Evolutionary conservation across 2,329 filamentous ascomycete genomes (phyloP).

Genomic region (Periconia digitata): DNA sequence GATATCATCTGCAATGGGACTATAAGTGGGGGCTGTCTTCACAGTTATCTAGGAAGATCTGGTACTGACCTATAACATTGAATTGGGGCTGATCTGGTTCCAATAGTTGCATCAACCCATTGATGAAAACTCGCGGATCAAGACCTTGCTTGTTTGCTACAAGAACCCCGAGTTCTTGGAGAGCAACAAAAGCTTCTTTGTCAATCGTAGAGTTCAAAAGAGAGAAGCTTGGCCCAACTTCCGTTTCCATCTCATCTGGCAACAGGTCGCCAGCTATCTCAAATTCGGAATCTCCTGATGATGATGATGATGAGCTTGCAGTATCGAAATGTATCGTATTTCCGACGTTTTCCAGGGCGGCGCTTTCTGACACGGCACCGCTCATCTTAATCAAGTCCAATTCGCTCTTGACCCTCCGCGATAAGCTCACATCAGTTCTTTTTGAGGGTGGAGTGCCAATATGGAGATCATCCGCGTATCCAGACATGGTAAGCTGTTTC

Average conservation of each 20-base stretch:
- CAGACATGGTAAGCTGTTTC: slow-evolving; percentile 35
- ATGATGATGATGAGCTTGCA: too few species aligned
- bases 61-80: neutral
- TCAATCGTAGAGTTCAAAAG: slow-evolving; percentile 20
- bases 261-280: slow-evolving; percentile 35
- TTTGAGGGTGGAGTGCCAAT: slow-evolving; percentile 35
- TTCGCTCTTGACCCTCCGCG: slow-evolving; percentile 35
- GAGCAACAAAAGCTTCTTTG: slow-evolving; percentile 32
- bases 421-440: slow-evolving; percentile 16
- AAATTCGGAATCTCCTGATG: slow-evolving; percentile 33
- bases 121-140: slow-evolving; percentile 31
- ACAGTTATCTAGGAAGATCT: neutral
- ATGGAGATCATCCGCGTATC: slow-evolving; percentile 29
- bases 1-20: neutral
- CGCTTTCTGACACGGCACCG: neutral
- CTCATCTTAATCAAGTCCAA: slow-evolving; percentile 22
- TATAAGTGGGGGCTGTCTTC: neutral
- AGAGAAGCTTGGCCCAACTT: neutral
- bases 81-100: neutral
- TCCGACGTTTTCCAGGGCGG: too few species aligned
- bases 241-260: slow-evolving; percentile 27
- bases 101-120: slow-evolving; percentile 39
- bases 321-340: too few species aligned
- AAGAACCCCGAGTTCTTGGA: slow-evolving; percentile 37
- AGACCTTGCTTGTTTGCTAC: slow-evolving; percentile 42